Evolutionary conservation across 805 yeast genomes (phyloP).

Genomic region (Candida vaughaniae): DNA sequence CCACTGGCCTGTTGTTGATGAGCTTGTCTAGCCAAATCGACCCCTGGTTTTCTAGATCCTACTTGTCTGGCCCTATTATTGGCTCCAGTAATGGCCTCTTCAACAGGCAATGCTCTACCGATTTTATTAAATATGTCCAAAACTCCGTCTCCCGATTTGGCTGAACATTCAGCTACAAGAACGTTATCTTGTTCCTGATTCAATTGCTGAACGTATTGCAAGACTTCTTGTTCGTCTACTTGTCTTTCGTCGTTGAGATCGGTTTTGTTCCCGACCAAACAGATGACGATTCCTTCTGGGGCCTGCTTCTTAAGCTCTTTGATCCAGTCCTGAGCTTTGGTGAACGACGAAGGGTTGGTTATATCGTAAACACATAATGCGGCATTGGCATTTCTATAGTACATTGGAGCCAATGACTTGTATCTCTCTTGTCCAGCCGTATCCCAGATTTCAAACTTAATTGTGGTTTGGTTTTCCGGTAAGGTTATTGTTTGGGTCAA

Average conservation of each 20-base stretch:
- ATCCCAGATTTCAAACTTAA: slow-evolving; percentile 82
- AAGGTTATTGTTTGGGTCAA: slow-evolving; percentile 64
- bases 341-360: slow-evolving; percentile 64
- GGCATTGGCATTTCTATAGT: slow-evolving; percentile 55
- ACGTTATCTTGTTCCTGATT: slow-evolving; percentile 48
- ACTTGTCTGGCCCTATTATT: slow-evolving; percentile 24
- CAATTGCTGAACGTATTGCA: slow-evolving; percentile 40
- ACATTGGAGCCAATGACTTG: slow-evolving; percentile 46
- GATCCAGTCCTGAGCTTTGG: slow-evolving; percentile 74
- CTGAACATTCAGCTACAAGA: slow-evolving; percentile 41
- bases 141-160: slow-evolving; percentile 45
- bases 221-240: slow-evolving; percentile 43
- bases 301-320: slow-evolving; percentile 83
- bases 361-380: slow-evolving; percentile 79
- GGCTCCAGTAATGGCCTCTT: slow-evolving; percentile 29
- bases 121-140: slow-evolving; percentile 39
- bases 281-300: slow-evolving; percentile 68
- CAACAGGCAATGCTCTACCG: slow-evolving; percentile 43
- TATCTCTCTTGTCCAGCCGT: slow-evolving; percentile 85
- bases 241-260: slow-evolving; percentile 57
- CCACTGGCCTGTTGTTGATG: slow-evolving; percentile 20
- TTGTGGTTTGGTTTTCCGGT: slow-evolving; percentile 49
- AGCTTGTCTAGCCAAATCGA: slow-evolving; percentile 32
- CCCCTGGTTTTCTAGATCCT: slow-evolving; percentile 31
- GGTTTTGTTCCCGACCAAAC: slow-evolving; percentile 76